Base-by-base conservation (phyloP, 805 yeast species). In the Ascoidea asiatica region DNA sequence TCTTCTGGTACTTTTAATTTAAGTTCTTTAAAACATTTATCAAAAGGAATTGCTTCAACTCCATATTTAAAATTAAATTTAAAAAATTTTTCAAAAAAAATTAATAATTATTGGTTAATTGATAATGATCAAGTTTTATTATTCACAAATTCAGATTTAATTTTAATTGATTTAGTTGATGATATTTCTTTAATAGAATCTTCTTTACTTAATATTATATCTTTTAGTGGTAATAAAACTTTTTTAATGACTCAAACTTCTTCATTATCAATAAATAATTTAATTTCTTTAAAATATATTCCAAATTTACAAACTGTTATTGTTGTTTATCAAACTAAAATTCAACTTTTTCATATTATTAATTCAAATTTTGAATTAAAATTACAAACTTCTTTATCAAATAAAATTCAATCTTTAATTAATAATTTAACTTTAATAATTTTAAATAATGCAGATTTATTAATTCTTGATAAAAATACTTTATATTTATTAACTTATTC, bases 1-100 rank as follows among this genome's bases (percentile, higher is more conserved):
- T 17, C 35, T 17, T 39, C 46, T 17, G 46, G 46, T 6, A 36
- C 18, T 19, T 18, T 40, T 11, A 7, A n/a, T 17, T 22, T 21
- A 4, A 36, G 46, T 33, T 21, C 35, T 19, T 29, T 43, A 4
- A 39, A 29, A 21, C 20, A 5, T 11, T 21, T 29, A 13, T 20
- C 38, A 23, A 19, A 37, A 19, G 46, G 46, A 3, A 21, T 43
- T 5, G 23, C 33, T 23, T 23, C 33, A 23, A 23, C 33, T 23
- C 33, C 33, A 23, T 7, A 7, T 11, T 23, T 11, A 23, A 23
- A n/a, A n/a, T n/a, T n/a, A n/a, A n/a, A n/a, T n/a, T n/a, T n/a
- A n/a, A n/a, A n/a, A n/a, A n/a, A n/a, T n/a, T n/a, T n/a, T n/a
- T n/a, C n/a, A n/a, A n/a, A n/a, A n/a, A n/a, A n/a, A n/a, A n/a